Evolutionary conservation across 257 asterid genomes (phyloP).

Genomic region (Fraxinus americana): DNA sequence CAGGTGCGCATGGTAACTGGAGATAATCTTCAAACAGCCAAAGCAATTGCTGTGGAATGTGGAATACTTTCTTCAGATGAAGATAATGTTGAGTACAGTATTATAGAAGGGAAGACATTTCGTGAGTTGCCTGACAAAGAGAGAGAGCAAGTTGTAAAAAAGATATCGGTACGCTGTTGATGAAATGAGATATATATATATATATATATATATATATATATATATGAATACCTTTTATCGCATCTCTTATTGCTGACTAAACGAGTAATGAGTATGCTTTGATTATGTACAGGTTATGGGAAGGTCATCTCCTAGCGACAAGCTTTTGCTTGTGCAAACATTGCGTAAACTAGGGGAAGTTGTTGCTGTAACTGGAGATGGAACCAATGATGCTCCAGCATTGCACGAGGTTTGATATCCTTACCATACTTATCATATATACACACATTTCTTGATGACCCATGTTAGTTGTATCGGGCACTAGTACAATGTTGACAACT

Average conservation of each 20-base stretch:
- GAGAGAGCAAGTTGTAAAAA: constrained; percentile 63
- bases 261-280: constrained; percentile 21
- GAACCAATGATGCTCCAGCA: constrained; percentile 98
- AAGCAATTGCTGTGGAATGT: constrained; percentile 91
- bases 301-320: constrained; percentile 92
- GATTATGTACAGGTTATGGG: constrained; percentile 76
- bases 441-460: not conserved
- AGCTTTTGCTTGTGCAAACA: constrained; percentile 91
- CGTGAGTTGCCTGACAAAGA: constrained; percentile 80
- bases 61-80: constrained; percentile 71
- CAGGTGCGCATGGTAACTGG: constrained; percentile 99
- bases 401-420: constrained; percentile 76
- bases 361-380: constrained; percentile 97
- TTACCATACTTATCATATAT: constrained; percentile 11
- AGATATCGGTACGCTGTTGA: constrained; percentile 57
- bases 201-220: too few species aligned
- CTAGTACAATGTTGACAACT: not conserved
- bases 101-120: constrained; percentile 84
- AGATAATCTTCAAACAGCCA: constrained; percentile 92
- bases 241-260: not conserved
- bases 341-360: constrained; percentile 87
- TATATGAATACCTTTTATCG: not conserved
- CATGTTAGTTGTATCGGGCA: not conserved
- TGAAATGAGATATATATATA: not conserved
- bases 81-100: constrained; percentile 58